These are phyloP conservation scores for Phytophthora palmivora DNA, from an alignment of 352 stramenopile genomes.

Conservation along the genomic window DNA sequence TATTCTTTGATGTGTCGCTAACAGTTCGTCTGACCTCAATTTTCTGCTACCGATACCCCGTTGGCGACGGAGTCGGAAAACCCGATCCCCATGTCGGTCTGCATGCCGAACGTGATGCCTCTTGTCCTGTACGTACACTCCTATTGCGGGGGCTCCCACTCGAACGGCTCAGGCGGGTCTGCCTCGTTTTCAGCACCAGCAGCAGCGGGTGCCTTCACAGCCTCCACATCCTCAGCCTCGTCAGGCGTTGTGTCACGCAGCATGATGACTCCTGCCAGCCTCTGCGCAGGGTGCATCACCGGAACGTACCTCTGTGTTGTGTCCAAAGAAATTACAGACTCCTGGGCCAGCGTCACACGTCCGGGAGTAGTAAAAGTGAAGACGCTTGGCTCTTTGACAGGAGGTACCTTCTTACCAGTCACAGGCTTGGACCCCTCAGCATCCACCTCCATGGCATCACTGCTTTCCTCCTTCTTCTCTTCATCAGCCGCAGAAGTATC, in stretches of 20 bases:
- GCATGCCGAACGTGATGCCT: constrained; percentile 22
- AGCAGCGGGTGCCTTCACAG: constrained; percentile 91
- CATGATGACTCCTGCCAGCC: constrained; percentile 94
- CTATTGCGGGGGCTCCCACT: constrained; percentile 92
- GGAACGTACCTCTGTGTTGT: constrained; percentile 93
- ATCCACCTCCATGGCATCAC: constrained; percentile 81
- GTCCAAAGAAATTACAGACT: constrained; percentile 92
- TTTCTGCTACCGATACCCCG: constrained; percentile 25
- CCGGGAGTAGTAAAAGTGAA: constrained; percentile 95
- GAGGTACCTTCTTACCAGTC: constrained; percentile 55
- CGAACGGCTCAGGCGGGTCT: constrained; percentile 95
- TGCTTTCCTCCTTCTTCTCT: constrained; percentile 50
- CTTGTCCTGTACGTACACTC: constrained; percentile 32
- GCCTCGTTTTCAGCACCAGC: constrained; percentile 94
- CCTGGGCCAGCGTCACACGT: constrained; percentile 94
- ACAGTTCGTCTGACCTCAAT: constrained; percentile 26
- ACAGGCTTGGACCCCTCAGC: constrained; percentile 57
- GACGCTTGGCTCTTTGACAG: constrained; percentile 91
- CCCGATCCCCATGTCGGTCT: constrained; percentile 31
- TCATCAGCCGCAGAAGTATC: constrained; percentile 43
- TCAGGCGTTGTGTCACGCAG: constrained; percentile 94
- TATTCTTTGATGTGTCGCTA: constrained; percentile 35
- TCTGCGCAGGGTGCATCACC: constrained; percentile 73
- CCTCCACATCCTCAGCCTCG: constrained; percentile 94
- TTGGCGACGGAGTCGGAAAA: constrained; percentile 19